phyloP scores from a whole-genome alignment of 768 basidiomycete genomes.

The Tricholoma bakamatsutake region DNA sequence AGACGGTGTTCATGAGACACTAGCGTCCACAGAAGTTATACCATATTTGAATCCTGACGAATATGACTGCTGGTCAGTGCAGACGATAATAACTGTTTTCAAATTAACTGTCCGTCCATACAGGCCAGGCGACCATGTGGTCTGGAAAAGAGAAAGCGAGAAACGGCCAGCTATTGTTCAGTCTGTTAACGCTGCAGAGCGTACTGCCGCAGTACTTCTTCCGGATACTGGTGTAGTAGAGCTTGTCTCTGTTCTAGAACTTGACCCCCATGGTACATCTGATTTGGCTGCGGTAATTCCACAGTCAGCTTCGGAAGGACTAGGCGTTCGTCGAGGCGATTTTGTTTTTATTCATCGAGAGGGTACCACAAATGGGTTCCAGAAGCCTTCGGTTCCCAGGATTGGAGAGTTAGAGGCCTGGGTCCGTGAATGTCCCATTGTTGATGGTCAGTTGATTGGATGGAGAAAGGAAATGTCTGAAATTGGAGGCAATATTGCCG shows the following conservation, averaged over 20 bases:
- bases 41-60: constrained; percentile 88
- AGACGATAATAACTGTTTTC: background rate
- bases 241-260: constrained; percentile 77
- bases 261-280: constrained; percentile 76
- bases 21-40: constrained; percentile 60
- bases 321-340: constrained; percentile 81
- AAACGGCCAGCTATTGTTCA: constrained; percentile 71
- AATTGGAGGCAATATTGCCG: constrained; percentile 55
- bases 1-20: constrained; percentile 62
- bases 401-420: constrained; percentile 83
- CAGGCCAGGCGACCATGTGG: constrained; percentile 89
- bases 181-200: constrained; percentile 62
- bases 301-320: constrained; percentile 43
- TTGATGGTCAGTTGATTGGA: constrained; percentile 49
- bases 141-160: constrained; percentile 74
- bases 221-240: constrained; percentile 49
- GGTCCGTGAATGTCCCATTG: constrained; percentile 57
- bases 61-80: constrained; percentile 78
- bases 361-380: constrained; percentile 67
- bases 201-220: constrained; percentile 64
- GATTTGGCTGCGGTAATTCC: constrained; percentile 40
- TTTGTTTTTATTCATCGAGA: constrained; percentile 74
- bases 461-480: constrained; percentile 72
- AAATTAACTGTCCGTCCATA: constrained; percentile 8
- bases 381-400: constrained; percentile 65